Base-by-base conservation (phyloP, 208 protist species). In the Leptomonas pyrrhocoris region DNA sequence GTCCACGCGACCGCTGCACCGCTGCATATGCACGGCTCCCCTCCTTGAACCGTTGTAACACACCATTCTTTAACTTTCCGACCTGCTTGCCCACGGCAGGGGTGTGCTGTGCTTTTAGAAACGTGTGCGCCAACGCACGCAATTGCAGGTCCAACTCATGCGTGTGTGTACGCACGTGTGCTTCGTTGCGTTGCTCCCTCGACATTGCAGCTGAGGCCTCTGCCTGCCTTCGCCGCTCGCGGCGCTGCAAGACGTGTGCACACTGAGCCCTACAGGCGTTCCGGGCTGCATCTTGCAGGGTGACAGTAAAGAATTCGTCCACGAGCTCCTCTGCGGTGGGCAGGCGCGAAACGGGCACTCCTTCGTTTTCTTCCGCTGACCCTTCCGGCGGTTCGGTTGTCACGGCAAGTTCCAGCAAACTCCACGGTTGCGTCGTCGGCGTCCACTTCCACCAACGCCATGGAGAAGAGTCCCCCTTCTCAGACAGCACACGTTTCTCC, bases 71-170 rank as follows among this genome's bases (percentile, higher is more conserved):
- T 21, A 56, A 51, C 28, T 61, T 21, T 18, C 31, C 65, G 8
- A 42, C 3, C 23, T 15, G 21, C 49, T 62, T 50, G 8, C 57
- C 30, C 42, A 77, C 8, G 18, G 18, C 56, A 45, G 38, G 1
- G 1, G 27, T 18, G 2, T 31, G 16, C 42, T 54, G 56, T 57
- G 56, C 59, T 7, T 16, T 21, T 21, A 83, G 72, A 55, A 84
- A 81, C 9, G 65, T 50, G 43, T 79, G 63, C 7, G 84, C 76
- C 18, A 77, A 23, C 13, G 74, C 75, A 42, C 86, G 83, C 61
- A 92, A 68, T 45, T 81, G 82, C 28, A 86, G 73, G 58, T 92
- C 86, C 11, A 85, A 27, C 42, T 46, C 25, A 40, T 77, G 72
- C 19, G 50, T 5, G 64, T 67, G 64, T 5, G 57, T 43, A 11